These are phyloP conservation scores for Baudoinia panamericana DNA, from an alignment of 495 filamentous ascomycete genomes.

Conservation along the genomic window DNA sequence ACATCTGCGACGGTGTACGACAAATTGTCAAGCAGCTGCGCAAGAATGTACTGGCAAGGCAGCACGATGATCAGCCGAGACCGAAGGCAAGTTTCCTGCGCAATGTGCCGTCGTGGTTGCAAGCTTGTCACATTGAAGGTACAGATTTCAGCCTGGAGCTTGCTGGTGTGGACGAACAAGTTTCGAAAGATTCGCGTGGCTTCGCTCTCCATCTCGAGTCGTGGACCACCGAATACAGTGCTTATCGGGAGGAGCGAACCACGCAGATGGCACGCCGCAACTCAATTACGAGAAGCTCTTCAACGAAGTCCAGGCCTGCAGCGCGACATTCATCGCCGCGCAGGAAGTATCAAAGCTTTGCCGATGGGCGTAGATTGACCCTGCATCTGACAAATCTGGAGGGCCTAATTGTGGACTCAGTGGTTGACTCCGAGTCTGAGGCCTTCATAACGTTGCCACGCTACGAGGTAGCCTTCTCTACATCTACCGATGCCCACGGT, in stretches of 20 bases:
- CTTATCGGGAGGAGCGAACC: slow-evolving; percentile 53
- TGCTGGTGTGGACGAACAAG: slow-evolving; percentile 70
- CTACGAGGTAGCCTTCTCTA: slow-evolving; percentile 75
- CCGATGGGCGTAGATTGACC: slow-evolving; percentile 72
- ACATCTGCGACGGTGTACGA: slow-evolving; percentile 82
- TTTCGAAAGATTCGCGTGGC: slow-evolving; percentile 66
- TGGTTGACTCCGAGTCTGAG: slow-evolving; percentile 71
- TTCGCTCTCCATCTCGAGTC: slow-evolving; percentile 76
- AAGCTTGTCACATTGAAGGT: slow-evolving; percentile 71
- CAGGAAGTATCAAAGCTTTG: slow-evolving; percentile 36
- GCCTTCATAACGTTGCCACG: slow-evolving; percentile 75
- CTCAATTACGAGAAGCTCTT: slow-evolving; percentile 33
- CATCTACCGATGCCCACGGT: slow-evolving; percentile 71
- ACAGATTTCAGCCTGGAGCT: slow-evolving; percentile 82
- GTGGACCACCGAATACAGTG: slow-evolving; percentile 82
- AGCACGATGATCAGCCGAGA: slow-evolving; percentile 28
- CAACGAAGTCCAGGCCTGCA: slow-evolving; percentile 38
- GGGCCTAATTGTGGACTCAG: slow-evolving; percentile 74
- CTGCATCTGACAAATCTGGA: slow-evolving; percentile 73
- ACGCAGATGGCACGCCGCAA: slow-evolving; percentile 41
- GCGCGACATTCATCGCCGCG: slow-evolving; percentile 48
- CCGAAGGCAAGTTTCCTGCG: slow-evolving; percentile 56
- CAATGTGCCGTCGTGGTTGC: slow-evolving; percentile 67
- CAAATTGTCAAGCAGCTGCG: slow-evolving; percentile 76
- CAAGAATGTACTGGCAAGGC: slow-evolving; percentile 50